Evolutionary conservation across 208 protist genomes (phyloP).

Genomic region (Acanthamoeba royreba): DNA sequence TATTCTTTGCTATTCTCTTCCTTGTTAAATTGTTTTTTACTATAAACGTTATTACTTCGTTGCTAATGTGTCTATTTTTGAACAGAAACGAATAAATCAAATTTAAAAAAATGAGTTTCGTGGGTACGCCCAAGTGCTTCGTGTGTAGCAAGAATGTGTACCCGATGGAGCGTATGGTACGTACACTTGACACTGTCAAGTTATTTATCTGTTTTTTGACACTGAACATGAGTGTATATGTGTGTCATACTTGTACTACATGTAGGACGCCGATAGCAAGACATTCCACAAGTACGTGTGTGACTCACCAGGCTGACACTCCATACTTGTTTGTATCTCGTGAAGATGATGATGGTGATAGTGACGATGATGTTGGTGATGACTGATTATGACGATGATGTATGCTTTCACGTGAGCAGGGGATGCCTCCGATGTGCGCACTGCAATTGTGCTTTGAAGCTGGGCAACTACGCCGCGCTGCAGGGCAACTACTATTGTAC

Average conservation of each 20-base stretch:
- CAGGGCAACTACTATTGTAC: slow-evolving; percentile 35
- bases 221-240: no score
- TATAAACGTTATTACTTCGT: no score
- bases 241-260: no score
- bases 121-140: slow-evolving; percentile 35
- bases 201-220: no score
- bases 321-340: not conserved
- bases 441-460: slow-evolving; percentile 1
- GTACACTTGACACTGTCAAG: no score
- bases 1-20: no score
- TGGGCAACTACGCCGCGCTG: slow-evolving; percentile 28
- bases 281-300: not conserved
- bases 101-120: slow-evolving; percentile 18
- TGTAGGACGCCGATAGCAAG: slow-evolving; percentile 11
- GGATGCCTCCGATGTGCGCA: slow-evolving; percentile 15
- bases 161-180: not conserved
- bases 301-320: not conserved
- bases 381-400: not conserved
- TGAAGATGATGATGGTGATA: no score
- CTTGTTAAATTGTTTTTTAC: no score
- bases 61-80: no score
- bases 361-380: not conserved
- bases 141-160: slow-evolving; percentile 7
- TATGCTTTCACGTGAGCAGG: not conserved
- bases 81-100: no score